Percentiles rank a stretch among this genome's conserved stretches.
Evolutionary conservation across 2,329 filamentous ascomycete species (phyloP).

Genomic region (Paraphaeosphaeria sporulosa): DNA sequence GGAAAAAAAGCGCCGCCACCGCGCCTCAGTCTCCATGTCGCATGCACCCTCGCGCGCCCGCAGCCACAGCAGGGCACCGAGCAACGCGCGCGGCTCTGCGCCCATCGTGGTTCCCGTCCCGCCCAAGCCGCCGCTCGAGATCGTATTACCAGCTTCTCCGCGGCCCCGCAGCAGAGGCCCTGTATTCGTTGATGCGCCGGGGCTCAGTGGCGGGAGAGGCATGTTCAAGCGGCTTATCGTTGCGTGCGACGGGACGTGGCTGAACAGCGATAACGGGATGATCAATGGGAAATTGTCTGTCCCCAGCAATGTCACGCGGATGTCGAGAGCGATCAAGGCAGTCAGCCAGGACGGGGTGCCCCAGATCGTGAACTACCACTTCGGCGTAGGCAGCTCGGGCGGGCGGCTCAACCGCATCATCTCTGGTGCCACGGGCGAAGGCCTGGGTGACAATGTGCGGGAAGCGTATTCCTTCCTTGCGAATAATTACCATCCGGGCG

Average conservation of each 20-base stretch:
- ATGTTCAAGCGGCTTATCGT: slow-evolving; percentile 52
- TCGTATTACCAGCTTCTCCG: slow-evolving; percentile 32
- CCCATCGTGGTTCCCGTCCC: slow-evolving; percentile 36
- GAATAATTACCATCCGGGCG: slow-evolving; percentile 61
- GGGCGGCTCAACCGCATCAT: slow-evolving; percentile 52
- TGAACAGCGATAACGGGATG: slow-evolving; percentile 57
- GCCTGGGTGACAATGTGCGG: slow-evolving; percentile 56
- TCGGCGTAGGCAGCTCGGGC: slow-evolving; percentile 56
- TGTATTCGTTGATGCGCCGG: slow-evolving; percentile 36
- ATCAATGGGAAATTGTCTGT: slow-evolving; percentile 54
- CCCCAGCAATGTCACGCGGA: slow-evolving; percentile 59
- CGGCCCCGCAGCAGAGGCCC: slow-evolving; percentile 35
- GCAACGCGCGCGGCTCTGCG: slow-evolving; percentile 25
- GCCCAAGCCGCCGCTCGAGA: slow-evolving; percentile 38
- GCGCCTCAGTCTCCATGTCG: slow-evolving; percentile 27
- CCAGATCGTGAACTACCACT: slow-evolving; percentile 61
- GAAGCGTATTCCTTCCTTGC: slow-evolving; percentile 60
- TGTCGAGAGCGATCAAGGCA: slow-evolving; percentile 58
- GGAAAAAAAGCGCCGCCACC: slow-evolving; percentile 22
- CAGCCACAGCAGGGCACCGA: slow-evolving; percentile 41
- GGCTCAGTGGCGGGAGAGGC: slow-evolving; percentile 45
- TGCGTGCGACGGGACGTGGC: slow-evolving; percentile 56
- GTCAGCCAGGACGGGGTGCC: slow-evolving; percentile 57
- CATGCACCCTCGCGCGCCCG: slow-evolving; percentile 37
- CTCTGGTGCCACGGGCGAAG: slow-evolving; percentile 53